phyloP scores from a whole-genome alignment of 306 rosid species.

The Vachellia pachyceras region DNA sequence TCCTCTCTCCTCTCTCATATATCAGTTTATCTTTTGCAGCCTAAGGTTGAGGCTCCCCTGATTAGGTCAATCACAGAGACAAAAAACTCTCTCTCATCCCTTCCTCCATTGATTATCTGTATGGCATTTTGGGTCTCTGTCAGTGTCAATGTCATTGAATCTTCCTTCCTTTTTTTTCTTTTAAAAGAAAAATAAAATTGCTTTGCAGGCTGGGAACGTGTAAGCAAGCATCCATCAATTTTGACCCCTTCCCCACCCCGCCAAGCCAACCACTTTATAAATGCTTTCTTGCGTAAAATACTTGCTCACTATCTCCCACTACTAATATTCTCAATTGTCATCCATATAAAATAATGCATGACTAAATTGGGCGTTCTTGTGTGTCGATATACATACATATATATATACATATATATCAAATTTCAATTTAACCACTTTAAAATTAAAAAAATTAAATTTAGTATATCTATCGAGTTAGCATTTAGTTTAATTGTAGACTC shows the following conservation, averaged over 20 bases:
- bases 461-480: too few species aligned
- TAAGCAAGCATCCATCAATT: constrained; percentile 49
- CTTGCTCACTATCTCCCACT: constrained; percentile 64
- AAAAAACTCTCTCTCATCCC: constrained; percentile 24
- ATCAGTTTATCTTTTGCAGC: background rate
- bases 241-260: constrained; percentile 62
- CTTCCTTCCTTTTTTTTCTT: background rate
- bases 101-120: constrained; percentile 15
- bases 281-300: constrained; percentile 34
- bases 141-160: constrained; percentile 32
- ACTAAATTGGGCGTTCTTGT: too few species aligned
- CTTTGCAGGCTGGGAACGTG: constrained; percentile 52
- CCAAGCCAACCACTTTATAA: constrained; percentile 56
- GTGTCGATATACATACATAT: too few species aligned
- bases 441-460: too few species aligned
- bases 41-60: constrained; percentile 53
- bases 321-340: background rate
- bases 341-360: background rate
- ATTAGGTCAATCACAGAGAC: constrained; percentile 64
- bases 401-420: too few species aligned
- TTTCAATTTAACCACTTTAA: too few species aligned
- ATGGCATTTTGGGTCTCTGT: constrained; percentile 30
- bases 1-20: too few species aligned
- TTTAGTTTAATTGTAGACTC: too few species aligned
- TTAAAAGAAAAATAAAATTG: background rate